These are phyloP conservation scores for Agaricales sp. DNA, from an alignment of 1,284 basidiomycete species.

Conservation along the genomic window DNA sequence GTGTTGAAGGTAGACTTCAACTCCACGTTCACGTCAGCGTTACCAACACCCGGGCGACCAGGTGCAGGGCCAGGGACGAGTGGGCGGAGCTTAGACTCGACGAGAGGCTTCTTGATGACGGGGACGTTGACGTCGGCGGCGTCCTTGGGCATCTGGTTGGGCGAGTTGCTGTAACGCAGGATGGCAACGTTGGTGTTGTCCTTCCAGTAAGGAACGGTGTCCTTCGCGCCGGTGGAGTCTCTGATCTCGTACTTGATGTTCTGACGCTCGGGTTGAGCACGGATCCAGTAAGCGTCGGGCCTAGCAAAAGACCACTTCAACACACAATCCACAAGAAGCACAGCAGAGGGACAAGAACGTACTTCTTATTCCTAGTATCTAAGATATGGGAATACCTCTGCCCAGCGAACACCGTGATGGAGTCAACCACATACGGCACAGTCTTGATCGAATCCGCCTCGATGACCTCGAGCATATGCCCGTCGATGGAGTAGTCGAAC, in stretches of 20 bases:
- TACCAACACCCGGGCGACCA: conserved; percentile 18
- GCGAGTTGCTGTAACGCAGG: not conserved
- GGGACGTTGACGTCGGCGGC: not conserved
- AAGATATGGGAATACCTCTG: conserved; percentile 12
- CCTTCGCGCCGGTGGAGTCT: not conserved
- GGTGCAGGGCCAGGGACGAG: conserved; percentile 13
- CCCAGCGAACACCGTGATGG: conserved; percentile 15
- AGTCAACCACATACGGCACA: conserved; percentile 22
- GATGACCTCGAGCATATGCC: conserved; percentile 25
- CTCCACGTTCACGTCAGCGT: conserved; percentile 22
- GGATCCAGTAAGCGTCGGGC: conserved; percentile 25
- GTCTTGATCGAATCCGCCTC: conserved; percentile 22
- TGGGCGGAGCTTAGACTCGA: conserved; percentile 5
- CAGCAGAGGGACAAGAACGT: not conserved
- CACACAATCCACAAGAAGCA: not conserved
- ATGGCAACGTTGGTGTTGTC: not conserved
- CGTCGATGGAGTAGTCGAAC: conserved; percentile 23
- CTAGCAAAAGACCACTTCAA: no score
- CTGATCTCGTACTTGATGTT: not conserved
- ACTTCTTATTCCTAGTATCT: conserved; percentile 17
- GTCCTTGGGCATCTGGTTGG: not conserved
- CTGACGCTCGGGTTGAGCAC: conserved; percentile 15
- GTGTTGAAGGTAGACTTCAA: conserved; percentile 5
- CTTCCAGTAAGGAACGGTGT: not conserved
- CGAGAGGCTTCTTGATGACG: not conserved